These are phyloP conservation scores for Aspergillus piperis DNA, from an alignment of 2,329 filamentous ascomycete genomes.

Conservation along the genomic window DNA sequence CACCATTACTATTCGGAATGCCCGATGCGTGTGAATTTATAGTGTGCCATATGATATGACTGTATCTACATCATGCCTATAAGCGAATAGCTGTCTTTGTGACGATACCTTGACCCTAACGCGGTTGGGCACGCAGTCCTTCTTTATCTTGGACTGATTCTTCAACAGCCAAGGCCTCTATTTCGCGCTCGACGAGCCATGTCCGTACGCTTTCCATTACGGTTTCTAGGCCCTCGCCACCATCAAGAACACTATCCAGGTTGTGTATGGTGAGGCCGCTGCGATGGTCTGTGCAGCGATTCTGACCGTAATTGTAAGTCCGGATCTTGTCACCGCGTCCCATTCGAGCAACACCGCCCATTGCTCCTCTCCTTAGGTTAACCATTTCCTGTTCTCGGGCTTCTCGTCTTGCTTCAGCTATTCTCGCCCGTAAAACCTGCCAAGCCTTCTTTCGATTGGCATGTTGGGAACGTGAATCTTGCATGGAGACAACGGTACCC, in stretches of 20 bases:
- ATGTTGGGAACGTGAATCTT: slow-evolving; percentile 87
- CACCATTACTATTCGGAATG: not conserved
- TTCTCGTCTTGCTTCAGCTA: slow-evolving; percentile 79
- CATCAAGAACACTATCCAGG: slow-evolving; percentile 75
- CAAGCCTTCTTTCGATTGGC: slow-evolving; percentile 87
- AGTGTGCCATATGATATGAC: not conserved
- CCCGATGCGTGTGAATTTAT: not conserved
- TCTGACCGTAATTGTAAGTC: slow-evolving; percentile 80
- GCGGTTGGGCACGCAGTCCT: slow-evolving; percentile 6
- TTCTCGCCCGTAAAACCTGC: slow-evolving; percentile 75
- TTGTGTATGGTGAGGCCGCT: slow-evolving; percentile 78
- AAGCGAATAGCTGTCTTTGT: not conserved
- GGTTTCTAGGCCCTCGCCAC: slow-evolving; percentile 69
- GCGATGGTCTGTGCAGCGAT: slow-evolving; percentile 85
- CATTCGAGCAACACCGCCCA: slow-evolving; percentile 74
- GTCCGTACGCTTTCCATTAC: slow-evolving; percentile 76
- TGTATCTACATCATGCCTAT: not conserved
- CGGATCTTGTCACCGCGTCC: slow-evolving; percentile 91
- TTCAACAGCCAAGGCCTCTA: slow-evolving; percentile 67
- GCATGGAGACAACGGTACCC: slow-evolving; percentile 83
- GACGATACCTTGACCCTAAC: slow-evolving; percentile 16
- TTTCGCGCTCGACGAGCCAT: slow-evolving; percentile 75
- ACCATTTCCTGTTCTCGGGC: slow-evolving; percentile 79
- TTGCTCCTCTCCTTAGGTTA: slow-evolving; percentile 72
- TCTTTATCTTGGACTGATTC: slow-evolving; percentile 53